Evolutionary conservation across 2,329 filamentous ascomycete genomes (phyloP).

Genomic region (Ophiognomonia clavigignenti-juglandacearum): DNA sequence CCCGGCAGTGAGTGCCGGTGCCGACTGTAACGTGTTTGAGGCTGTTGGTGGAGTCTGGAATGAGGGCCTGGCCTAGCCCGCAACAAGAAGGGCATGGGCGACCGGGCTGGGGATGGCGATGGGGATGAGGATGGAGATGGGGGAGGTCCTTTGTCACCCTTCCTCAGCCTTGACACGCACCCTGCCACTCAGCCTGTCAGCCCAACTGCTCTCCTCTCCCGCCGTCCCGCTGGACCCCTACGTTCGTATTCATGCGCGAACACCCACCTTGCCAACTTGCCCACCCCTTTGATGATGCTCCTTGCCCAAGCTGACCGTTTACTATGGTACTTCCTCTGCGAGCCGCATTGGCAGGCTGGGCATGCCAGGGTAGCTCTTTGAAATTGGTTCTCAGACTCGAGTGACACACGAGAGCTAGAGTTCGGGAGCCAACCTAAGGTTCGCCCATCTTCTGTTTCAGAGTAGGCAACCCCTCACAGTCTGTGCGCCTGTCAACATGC

Average conservation of each 20-base stretch:
- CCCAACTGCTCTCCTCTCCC: too few relatives aligned
- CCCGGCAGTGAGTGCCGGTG: neutral
- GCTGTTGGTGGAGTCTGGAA: neutral
- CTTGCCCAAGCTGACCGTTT: too few relatives aligned
- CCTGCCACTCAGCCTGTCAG: neutral
- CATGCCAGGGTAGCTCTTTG: neutral
- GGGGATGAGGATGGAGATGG: too few relatives aligned
- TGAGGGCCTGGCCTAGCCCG: too few relatives aligned
- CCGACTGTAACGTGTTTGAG: neutral
- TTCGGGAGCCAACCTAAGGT: neutral
- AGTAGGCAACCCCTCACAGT: conserved; percentile 10
- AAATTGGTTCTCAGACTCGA: neutral
- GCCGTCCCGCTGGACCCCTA: too few relatives aligned
- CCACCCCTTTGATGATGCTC: too few relatives aligned
- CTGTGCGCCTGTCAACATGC: conserved; percentile 11
- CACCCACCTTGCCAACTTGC: too few relatives aligned
- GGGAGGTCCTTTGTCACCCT: too few relatives aligned
- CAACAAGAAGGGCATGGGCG: too few relatives aligned
- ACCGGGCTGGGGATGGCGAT: too few relatives aligned
- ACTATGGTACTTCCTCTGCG: too few relatives aligned
- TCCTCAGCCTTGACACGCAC: neutral
- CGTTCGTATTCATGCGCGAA: neutral
- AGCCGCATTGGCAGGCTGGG: neutral
- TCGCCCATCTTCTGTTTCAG: conserved; percentile 11
- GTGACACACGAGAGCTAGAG: neutral